phyloP scores from a whole-genome alignment of 305 asterid species.

The Rubia tinctorum region DNA sequence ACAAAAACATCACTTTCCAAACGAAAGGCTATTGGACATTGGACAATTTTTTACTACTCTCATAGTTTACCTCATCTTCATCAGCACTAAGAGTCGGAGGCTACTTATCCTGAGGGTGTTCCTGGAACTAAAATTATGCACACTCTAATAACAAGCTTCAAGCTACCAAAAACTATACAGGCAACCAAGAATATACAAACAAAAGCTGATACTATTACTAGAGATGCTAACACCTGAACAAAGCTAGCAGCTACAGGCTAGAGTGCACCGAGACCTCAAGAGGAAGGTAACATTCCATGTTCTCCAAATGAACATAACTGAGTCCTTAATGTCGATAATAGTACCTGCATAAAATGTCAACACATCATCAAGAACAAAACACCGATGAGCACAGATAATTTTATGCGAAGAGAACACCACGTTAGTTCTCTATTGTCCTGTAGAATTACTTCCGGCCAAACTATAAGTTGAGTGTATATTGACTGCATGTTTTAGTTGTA shows the following conservation, averaged over 20 bases:
- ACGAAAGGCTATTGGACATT: too few species aligned
- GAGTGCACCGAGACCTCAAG: background rate
- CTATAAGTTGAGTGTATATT: background rate
- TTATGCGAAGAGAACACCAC: background rate
- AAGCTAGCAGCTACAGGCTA: background rate
- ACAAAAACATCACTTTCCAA: too few species aligned
- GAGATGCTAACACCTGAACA: background rate
- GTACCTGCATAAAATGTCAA: slow-evolving; percentile 8
- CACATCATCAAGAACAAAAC: background rate
- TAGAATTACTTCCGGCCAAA: background rate
- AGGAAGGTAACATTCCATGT: background rate
- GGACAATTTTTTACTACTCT: too few species aligned
- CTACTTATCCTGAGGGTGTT: too few species aligned
- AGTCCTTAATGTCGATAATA: background rate
- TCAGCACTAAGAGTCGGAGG: too few species aligned
- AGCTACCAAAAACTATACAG: background rate
- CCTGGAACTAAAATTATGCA: too few species aligned
- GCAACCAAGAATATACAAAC: background rate
- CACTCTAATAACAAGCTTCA: too few species aligned
- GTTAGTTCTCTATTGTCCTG: background rate
- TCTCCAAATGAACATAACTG: background rate
- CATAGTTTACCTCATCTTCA: too few species aligned
- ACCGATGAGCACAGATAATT: background rate
- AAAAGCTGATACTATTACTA: background rate
- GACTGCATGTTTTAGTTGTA: background rate